Percentiles rank a stretch among this genome's conserved stretches.
phyloP scores from a whole-genome alignment of 2,329 filamentous ascomycete genomes.

The Lachnum nothofagi region DNA sequence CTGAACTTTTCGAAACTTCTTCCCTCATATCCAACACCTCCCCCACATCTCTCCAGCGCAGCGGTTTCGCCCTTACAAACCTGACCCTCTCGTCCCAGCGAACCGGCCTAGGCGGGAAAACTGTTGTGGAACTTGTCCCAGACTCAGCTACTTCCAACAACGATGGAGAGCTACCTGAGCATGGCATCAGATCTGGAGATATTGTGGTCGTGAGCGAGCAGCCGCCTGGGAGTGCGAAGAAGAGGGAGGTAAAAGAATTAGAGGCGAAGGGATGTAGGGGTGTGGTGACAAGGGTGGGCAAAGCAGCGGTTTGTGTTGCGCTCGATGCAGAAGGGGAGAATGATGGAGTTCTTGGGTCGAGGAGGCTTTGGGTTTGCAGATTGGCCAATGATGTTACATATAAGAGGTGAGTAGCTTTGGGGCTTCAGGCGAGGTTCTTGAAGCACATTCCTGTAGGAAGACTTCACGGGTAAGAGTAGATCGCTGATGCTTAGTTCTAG shows the following conservation, averaged over 20 bases:
- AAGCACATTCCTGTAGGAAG: too few relatives aligned
- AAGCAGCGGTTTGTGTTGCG: slow-evolving; percentile 58
- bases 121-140: slow-evolving; percentile 71
- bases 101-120: slow-evolving; percentile 87
- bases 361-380: slow-evolving; percentile 59
- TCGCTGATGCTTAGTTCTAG: slow-evolving; percentile 32
- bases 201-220: slow-evolving; percentile 74
- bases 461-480: not conserved
- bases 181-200: slow-evolving; percentile 71
- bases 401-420: slow-evolving; percentile 32
- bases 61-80: slow-evolving; percentile 74
- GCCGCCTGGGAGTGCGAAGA: slow-evolving; percentile 53
- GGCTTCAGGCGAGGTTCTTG: too few relatives aligned
- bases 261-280: slow-evolving; percentile 64
- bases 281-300: slow-evolving; percentile 62
- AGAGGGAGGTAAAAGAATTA: slow-evolving; percentile 66
- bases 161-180: slow-evolving; percentile 58
- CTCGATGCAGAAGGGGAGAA: slow-evolving; percentile 60
- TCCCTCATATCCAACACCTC: slow-evolving; percentile 62
- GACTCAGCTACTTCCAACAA: slow-evolving; percentile 57
- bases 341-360: slow-evolving; percentile 33
- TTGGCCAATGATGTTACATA: slow-evolving; percentile 65
- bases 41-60: slow-evolving; percentile 65
- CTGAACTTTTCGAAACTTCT: slow-evolving; percentile 66
- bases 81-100: slow-evolving; percentile 69